A percentile compares a stretch with the other conserved stretches of the same genome.
These are phyloP conservation scores for Asterophora lycoperdoides DNA, from an alignment of 768 basidiomycete genomes.

Conservation along the genomic window DNA sequence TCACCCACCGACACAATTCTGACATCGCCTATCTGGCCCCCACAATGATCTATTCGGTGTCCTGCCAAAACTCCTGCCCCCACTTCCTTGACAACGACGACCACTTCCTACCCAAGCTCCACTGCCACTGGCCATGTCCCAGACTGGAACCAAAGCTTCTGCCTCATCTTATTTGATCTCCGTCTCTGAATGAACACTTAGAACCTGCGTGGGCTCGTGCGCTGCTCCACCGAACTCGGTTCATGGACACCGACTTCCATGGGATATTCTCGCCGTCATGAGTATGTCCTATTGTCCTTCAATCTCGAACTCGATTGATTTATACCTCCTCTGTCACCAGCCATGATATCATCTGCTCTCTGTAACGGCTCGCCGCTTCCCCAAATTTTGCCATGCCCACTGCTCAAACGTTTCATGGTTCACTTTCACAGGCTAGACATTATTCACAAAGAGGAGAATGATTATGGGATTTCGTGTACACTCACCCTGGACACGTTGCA, in stretches of 20 bases:
- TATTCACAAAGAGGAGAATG: constrained; percentile 69
- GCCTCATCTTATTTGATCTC: constrained; percentile 73
- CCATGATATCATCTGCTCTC: constrained; percentile 72
- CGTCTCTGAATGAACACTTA: constrained; percentile 62
- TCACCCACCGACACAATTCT: too few relatives aligned
- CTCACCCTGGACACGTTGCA: constrained; percentile 71
- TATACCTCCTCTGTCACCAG: constrained; percentile 38
- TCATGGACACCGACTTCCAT: constrained; percentile 77
- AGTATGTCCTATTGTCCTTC: constrained; percentile 42
- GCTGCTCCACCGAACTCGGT: constrained; percentile 67
- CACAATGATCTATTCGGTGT: too few relatives aligned
- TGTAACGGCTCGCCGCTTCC: constrained; percentile 73
- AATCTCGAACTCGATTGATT: neutral
- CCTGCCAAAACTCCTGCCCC: too few relatives aligned
- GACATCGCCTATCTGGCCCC: too few relatives aligned
- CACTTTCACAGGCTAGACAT: constrained; percentile 59
- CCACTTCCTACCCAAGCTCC: too few relatives aligned
- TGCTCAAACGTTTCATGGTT: constrained; percentile 45
- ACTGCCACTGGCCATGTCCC: too few relatives aligned
- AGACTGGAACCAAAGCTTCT: too few relatives aligned
- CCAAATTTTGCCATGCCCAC: constrained; percentile 80
- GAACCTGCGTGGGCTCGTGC: constrained; percentile 77
- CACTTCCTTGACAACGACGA: too few relatives aligned
- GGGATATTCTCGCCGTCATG: constrained; percentile 84
- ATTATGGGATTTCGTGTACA: constrained; percentile 66